These are phyloP conservation scores for Penicillium sp. DNA, from an alignment of 2,329 filamentous ascomycete genomes.

Conservation along the genomic window DNA sequence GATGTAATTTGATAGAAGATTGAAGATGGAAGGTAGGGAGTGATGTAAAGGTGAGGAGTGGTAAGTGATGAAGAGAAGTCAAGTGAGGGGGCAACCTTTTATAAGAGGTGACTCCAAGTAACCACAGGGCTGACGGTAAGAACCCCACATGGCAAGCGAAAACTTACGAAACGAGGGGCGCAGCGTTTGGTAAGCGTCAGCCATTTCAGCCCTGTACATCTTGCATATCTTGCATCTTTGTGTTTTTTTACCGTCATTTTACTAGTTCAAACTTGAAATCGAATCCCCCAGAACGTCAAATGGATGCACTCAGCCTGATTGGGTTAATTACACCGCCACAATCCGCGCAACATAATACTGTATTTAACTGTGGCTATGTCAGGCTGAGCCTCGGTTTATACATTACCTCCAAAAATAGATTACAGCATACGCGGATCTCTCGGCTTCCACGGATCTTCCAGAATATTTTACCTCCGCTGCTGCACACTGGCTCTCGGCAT, in stretches of 20 bases:
- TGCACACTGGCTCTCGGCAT: background rate
- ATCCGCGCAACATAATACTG: background rate
- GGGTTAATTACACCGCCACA: slow-evolving; percentile 7
- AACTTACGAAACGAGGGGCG: slow-evolving; percentile 11
- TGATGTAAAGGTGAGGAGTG: slow-evolving; percentile 2
- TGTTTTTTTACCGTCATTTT: background rate
- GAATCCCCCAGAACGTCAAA: background rate
- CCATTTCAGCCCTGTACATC: slow-evolving; percentile 1
- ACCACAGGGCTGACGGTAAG: slow-evolving; percentile 13
- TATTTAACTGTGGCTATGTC: slow-evolving; percentile 7
- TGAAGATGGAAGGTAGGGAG: background rate
- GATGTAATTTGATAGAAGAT: background rate
- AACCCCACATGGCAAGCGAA: slow-evolving; percentile 14
- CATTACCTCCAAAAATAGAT: slow-evolving; percentile 11
- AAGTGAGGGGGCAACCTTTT: slow-evolving; percentile 11
- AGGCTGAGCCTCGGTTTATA: background rate
- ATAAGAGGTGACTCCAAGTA: slow-evolving; percentile 8
- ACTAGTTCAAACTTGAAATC: background rate
- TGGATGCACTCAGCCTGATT: background rate
- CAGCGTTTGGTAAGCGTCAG: slow-evolving; percentile 8
- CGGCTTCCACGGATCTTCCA: slow-evolving; percentile 19
- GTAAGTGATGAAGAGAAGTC: slow-evolving; percentile 6
- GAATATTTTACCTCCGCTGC: slow-evolving; percentile 6
- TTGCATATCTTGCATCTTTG: background rate
- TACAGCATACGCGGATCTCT: slow-evolving; percentile 6